Conservation (phyloP, 192 early-diverging fungal species). For the Coemansia sp. region DNA sequence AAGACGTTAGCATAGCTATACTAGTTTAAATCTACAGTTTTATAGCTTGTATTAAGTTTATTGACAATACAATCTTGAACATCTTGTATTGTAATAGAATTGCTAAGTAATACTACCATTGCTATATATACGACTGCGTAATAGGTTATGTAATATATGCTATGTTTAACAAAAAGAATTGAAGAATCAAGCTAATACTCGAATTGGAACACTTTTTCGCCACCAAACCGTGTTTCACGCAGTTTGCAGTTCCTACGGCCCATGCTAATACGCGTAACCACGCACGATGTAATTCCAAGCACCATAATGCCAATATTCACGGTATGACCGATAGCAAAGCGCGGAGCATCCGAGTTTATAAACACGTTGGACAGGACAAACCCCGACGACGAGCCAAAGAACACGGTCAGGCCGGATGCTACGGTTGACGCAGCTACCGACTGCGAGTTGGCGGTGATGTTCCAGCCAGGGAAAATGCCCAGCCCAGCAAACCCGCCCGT, state of each 20-base stretch:
- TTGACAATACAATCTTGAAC: no score
- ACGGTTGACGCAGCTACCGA: slow-evolving; percentile 40
- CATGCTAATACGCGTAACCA: slow-evolving; percentile 37
- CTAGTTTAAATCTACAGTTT: no score
- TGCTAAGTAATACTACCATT: no score
- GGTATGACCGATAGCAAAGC: slow-evolving; percentile 41
- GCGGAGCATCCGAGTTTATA: slow-evolving; percentile 43
- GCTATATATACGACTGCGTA: no score
- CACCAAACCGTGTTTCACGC: not conserved
- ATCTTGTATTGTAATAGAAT: no score
- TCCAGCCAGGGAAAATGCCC: slow-evolving; percentile 42
- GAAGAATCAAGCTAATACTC: not conserved
- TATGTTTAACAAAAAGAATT: not conserved
- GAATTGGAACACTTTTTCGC: not conserved
- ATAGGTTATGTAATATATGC: no score
- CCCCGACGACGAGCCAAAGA: slow-evolving; percentile 29
- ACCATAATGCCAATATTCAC: slow-evolving; percentile 29
- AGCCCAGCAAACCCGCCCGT: slow-evolving; percentile 37
- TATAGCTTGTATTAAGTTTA: no score
- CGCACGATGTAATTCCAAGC: slow-evolving; percentile 25
- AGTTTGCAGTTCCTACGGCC: slow-evolving; percentile 29
- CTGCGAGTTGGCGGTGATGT: slow-evolving; percentile 31
- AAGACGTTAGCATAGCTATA: no score
- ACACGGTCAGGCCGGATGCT: slow-evolving; percentile 44
- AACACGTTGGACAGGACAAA: slow-evolving; percentile 46